These are phyloP conservation scores for Adenanthera pavonina DNA, from an alignment of 306 rosid genomes.

Conservation along the genomic window DNA sequence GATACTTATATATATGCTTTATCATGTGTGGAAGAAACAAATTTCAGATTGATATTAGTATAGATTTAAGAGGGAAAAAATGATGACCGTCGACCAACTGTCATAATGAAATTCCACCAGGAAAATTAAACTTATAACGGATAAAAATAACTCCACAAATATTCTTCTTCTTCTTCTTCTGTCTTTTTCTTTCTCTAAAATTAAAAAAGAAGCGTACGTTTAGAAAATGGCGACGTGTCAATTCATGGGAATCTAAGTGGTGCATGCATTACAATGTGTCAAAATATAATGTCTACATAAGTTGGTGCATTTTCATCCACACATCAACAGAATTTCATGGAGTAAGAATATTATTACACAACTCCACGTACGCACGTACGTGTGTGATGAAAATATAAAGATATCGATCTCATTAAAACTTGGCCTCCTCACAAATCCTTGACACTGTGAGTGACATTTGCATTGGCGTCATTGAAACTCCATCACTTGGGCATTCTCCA, in stretches of 20 bases:
- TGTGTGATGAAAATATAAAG: not conserved
- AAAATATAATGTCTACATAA: not conserved
- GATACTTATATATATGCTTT: not conserved
- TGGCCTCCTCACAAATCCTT: not conserved
- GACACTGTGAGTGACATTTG: not conserved
- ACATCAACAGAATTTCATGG: not conserved
- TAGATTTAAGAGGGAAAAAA: not conserved
- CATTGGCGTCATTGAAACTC: not conserved
- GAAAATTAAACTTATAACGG: not conserved
- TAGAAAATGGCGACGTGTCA: not conserved
- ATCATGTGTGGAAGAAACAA: not conserved
- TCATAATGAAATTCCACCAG: not conserved
- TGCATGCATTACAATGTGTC: not conserved
- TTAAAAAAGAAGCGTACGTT: not conserved
- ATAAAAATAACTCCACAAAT: not conserved
- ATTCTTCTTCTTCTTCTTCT: not conserved
- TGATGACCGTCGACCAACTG: not conserved
- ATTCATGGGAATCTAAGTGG: not conserved
- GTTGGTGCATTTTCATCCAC: constrained; percentile 3
- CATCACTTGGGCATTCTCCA: not conserved
- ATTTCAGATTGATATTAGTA: not conserved
- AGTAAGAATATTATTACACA: not conserved
- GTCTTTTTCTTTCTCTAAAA: not conserved
- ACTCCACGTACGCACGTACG: not conserved
- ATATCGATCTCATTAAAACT: too few relatives aligned